Evolutionary conservation across 2,329 filamentous ascomycete species (phyloP).

Genomic region (Elsinoe necatrix): DNA sequence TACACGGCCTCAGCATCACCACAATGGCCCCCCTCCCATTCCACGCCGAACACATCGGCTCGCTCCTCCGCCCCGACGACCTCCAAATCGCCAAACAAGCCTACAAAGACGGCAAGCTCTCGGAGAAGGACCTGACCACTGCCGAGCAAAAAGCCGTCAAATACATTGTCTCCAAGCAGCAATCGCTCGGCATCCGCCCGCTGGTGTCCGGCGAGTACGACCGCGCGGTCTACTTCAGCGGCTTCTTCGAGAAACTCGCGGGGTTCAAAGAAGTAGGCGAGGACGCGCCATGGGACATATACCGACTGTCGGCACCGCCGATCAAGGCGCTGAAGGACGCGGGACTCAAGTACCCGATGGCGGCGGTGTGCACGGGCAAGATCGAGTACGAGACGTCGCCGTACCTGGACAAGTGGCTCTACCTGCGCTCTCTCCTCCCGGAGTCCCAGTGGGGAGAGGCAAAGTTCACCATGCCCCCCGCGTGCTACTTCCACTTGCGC

Average conservation of each 20-base stretch:
- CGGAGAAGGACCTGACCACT: slow-evolving; percentile 48
- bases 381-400: slow-evolving; percentile 29
- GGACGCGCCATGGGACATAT: slow-evolving; percentile 31
- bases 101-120: slow-evolving; percentile 47
- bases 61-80: slow-evolving; percentile 56
- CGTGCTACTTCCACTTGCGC: slow-evolving; percentile 32
- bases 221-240: slow-evolving; percentile 33
- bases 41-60: slow-evolving; percentile 66
- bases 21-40: slow-evolving; percentile 45
- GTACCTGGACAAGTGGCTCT: slow-evolving; percentile 32
- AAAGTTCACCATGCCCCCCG: slow-evolving; percentile 34
- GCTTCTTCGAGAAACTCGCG: slow-evolving; percentile 33
- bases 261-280: slow-evolving; percentile 30
- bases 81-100: slow-evolving; percentile 52
- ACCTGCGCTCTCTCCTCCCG: slow-evolving; percentile 27
- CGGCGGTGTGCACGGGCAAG: slow-evolving; percentile 31
- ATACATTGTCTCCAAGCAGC: slow-evolving; percentile 57
- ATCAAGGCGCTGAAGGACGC: slow-evolving; percentile 33
- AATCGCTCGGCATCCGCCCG: slow-evolving; percentile 52
- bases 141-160: slow-evolving; percentile 59
- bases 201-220: slow-evolving; percentile 63
- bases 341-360: slow-evolving; percentile 33
- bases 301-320: slow-evolving; percentile 29
- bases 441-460: slow-evolving; percentile 29
- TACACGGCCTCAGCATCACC: neutral